These are phyloP conservation scores for Ceratobasidium sp. DNA, from an alignment of 1,284 basidiomycete genomes.

Conservation along the genomic window DNA sequence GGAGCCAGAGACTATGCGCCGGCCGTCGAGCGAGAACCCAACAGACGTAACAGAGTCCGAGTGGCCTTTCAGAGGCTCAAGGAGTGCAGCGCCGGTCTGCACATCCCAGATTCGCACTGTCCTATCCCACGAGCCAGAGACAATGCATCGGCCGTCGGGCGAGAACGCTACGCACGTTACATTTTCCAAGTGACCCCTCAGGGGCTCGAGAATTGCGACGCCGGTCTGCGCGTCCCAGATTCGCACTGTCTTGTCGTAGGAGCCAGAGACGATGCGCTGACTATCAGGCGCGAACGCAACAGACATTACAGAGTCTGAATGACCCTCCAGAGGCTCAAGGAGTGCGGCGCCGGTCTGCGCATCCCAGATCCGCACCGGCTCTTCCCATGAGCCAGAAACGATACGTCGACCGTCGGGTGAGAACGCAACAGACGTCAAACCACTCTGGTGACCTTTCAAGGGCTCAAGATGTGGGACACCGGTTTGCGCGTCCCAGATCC, in stretches of 20 bases:
- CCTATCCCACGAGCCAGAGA: no score
- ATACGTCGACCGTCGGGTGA: constrained; percentile 32
- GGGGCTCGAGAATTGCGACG: no score
- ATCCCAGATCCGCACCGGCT: constrained; percentile 45
- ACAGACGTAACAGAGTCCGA: constrained; percentile 16
- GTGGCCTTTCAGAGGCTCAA: constrained; percentile 23
- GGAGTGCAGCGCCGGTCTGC: neutral
- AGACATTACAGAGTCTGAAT: no score
- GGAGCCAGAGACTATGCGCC: constrained; percentile 2
- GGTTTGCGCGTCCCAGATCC: constrained; percentile 33
- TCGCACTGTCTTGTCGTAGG: no score
- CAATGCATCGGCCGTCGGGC: no score
- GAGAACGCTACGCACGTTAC: no score
- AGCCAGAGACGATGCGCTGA: no score
- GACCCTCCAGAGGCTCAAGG: neutral
- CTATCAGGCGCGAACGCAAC: no score
- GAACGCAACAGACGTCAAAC: constrained; percentile 24
- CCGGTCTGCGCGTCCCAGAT: no score
- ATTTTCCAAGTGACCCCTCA: no score
- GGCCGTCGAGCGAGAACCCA: constrained; percentile 23
- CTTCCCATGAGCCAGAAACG: constrained; percentile 36
- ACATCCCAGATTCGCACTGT: constrained; percentile 34
- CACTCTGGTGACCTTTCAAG: constrained; percentile 5
- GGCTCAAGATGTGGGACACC: neutral
- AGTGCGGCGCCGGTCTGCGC: neutral